These are phyloP conservation scores for Hymenotorrendiella dingleyae DNA, from an alignment of 2,329 filamentous ascomycete species.

Conservation along the genomic window DNA sequence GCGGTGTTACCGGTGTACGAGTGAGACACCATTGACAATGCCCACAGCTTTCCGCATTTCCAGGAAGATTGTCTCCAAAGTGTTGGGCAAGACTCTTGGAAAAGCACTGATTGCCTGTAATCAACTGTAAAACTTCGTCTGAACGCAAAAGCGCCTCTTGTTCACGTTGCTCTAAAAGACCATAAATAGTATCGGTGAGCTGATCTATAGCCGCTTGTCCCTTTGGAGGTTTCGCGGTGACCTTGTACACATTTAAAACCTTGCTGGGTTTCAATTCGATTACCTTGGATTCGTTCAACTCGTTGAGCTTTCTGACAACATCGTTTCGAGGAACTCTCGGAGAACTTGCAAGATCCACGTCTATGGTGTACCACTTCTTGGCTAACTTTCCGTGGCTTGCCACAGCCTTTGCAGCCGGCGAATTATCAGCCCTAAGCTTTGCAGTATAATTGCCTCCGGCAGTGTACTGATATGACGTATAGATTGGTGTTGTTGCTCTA, in stretches of 20 bases:
- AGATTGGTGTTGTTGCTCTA: conserved; percentile 51
- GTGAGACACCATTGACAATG: conserved; percentile 48
- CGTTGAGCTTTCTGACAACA: conserved; percentile 48
- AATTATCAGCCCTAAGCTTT: conserved; percentile 33
- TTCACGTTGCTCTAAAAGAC: conserved; percentile 46
- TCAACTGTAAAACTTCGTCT: conserved; percentile 44
- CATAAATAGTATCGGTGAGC: conserved; percentile 43
- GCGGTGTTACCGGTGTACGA: conserved; percentile 33
- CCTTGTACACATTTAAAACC: conserved; percentile 47
- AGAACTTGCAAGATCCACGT: conserved; percentile 38
- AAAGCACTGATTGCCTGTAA: conserved; percentile 48
- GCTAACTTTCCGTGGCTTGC: conserved; percentile 35
- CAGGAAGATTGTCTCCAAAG: conserved; percentile 49
- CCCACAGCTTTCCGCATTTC: conserved; percentile 41
- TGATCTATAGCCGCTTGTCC: conserved; percentile 36
- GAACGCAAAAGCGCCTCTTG: conserved; percentile 46
- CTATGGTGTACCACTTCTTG: conserved; percentile 39
- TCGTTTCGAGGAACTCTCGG: conserved; percentile 37
- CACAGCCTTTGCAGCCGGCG: conserved; percentile 40
- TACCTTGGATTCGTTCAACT: conserved; percentile 42
- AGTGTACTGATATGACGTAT: conserved; percentile 48
- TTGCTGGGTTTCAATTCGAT: conserved; percentile 48
- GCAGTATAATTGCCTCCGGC: conserved; percentile 30
- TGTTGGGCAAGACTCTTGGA: conserved; percentile 46
- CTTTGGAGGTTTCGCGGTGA: conserved; percentile 42